Percentiles rank a stretch among this genome's conserved stretches.
phyloP scores from a whole-genome alignment of 1,284 basidiomycete genomes.

The Volvariella surrecta region DNA sequence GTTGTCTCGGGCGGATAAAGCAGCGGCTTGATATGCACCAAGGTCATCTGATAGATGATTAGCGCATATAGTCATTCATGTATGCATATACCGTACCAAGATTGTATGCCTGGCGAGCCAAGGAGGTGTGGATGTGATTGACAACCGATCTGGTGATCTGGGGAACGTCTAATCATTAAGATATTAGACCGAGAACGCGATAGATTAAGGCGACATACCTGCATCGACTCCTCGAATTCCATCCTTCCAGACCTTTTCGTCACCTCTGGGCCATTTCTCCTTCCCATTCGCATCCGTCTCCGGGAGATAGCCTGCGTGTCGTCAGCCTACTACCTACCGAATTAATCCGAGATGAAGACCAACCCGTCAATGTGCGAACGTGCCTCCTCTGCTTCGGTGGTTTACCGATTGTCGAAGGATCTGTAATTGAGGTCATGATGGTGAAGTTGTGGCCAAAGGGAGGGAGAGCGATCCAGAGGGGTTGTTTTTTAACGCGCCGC shows the following conservation, averaged over 20 bases:
- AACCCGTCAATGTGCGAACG: conserved; percentile 68
- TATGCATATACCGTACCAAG: conserved; percentile 31
- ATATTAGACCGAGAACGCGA: conserved; percentile 5
- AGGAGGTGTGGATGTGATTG: conserved; percentile 78
- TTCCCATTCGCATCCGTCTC: conserved; percentile 68
- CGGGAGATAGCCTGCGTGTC: conserved; percentile 53
- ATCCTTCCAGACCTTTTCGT: conserved; percentile 73
- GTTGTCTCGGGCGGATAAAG: conserved; percentile 78
- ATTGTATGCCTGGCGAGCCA: conserved; percentile 85
- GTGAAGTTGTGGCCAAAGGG: conserved; percentile 10
- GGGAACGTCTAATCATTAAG: conserved; percentile 38
- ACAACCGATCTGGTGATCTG: conserved; percentile 78
- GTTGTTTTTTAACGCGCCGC: not conserved
- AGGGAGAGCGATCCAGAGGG: not conserved
- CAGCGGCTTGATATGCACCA: conserved; percentile 75
- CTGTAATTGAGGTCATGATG: conserved; percentile 47
- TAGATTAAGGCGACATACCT: conserved; percentile 29
- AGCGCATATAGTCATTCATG: not conserved
- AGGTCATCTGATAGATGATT: conserved; percentile 44
- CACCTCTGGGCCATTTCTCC: conserved; percentile 81
- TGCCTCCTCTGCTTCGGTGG: conserved; percentile 53
- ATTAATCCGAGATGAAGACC: not conserved
- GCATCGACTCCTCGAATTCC: conserved; percentile 50
- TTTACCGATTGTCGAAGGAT: conserved; percentile 56
- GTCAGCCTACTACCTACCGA: not conserved